Conservation (phyloP, 352 stramenopile species). For the Phytophthora pistaciae region DNA sequence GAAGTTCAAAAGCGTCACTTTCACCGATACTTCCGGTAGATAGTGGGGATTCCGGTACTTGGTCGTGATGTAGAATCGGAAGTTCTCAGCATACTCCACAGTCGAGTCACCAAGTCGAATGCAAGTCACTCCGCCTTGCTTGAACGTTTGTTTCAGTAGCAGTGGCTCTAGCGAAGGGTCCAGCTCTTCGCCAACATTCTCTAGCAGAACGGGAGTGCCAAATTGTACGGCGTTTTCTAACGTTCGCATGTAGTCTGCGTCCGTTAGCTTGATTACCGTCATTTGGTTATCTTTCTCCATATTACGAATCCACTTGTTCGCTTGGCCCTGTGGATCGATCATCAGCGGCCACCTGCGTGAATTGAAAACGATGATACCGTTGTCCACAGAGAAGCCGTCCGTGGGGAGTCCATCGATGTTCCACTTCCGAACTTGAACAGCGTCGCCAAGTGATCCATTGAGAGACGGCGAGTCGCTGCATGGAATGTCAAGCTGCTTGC, state of each 20-base stretch:
- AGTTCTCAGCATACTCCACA: slow-evolving; percentile 93
- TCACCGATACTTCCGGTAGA: slow-evolving; percentile 93
- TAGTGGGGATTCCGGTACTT: slow-evolving; percentile 96
- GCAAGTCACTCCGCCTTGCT: slow-evolving; percentile 92
- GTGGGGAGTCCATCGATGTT: slow-evolving; percentile 95
- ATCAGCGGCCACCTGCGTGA: slow-evolving; percentile 95
- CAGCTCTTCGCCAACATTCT: slow-evolving; percentile 94
- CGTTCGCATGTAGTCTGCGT: slow-evolving; percentile 93
- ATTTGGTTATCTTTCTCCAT: slow-evolving; percentile 93
- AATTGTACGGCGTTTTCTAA: slow-evolving; percentile 95
- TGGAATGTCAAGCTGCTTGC: slow-evolving; percentile 83
- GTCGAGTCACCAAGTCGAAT: slow-evolving; percentile 94
- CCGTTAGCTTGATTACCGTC: slow-evolving; percentile 95
- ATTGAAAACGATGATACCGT: slow-evolving; percentile 96
- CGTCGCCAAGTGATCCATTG: slow-evolving; percentile 90
- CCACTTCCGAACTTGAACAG: slow-evolving; percentile 94
- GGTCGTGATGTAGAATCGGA: slow-evolving; percentile 96
- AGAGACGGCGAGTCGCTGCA: slow-evolving; percentile 90
- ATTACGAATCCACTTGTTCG: slow-evolving; percentile 97
- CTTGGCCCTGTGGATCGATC: slow-evolving; percentile 96
- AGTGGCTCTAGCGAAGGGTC: slow-evolving; percentile 94
- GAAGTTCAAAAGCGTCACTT: slow-evolving; percentile 96
- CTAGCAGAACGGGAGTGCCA: slow-evolving; percentile 91
- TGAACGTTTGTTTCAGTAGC: slow-evolving; percentile 95
- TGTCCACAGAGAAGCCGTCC: slow-evolving; percentile 95